A percentile compares a stretch with the other conserved stretches of the same genome.
Evolutionary conservation across 805 yeast genomes (phyloP).

Genomic region (Pichia deserticola): DNA sequence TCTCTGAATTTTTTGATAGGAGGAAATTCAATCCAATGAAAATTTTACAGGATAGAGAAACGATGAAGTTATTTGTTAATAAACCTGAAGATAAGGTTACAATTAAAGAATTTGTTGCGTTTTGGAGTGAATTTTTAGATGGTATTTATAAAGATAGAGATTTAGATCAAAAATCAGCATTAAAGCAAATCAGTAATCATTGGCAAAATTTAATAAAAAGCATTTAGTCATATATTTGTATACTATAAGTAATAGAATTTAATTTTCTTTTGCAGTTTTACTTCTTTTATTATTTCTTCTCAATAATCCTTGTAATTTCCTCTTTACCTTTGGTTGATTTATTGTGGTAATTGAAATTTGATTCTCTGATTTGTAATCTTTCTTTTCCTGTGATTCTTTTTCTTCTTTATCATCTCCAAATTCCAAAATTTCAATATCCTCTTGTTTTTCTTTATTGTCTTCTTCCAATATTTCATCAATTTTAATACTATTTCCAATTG

Average conservation of each 20-base stretch:
- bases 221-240: not conserved
- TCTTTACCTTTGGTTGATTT: not conserved
- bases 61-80: constrained; percentile 7
- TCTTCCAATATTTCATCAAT: no score
- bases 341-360: not conserved
- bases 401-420: not conserved
- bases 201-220: constrained; percentile 14
- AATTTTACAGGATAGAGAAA: constrained; percentile 16
- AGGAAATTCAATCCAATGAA: constrained; percentile 15
- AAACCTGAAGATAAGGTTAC: constrained; percentile 26
- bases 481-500: no score
- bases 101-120: constrained; percentile 35
- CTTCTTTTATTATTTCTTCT: not conserved
- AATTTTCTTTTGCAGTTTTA: no score
- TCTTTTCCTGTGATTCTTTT: not conserved
- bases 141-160: constrained; percentile 36
- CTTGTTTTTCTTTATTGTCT: not conserved
- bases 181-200: constrained; percentile 17
- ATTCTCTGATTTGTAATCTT: no score
- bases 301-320: constrained; percentile 7
- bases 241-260: not conserved
- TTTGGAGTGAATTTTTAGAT: constrained; percentile 44
- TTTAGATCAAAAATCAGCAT: constrained; percentile 24
- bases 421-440: not conserved
- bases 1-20: constrained; percentile 38